Conservation (phyloP, 169 alveolate genomes). For the Eimeria tenella region DNA sequence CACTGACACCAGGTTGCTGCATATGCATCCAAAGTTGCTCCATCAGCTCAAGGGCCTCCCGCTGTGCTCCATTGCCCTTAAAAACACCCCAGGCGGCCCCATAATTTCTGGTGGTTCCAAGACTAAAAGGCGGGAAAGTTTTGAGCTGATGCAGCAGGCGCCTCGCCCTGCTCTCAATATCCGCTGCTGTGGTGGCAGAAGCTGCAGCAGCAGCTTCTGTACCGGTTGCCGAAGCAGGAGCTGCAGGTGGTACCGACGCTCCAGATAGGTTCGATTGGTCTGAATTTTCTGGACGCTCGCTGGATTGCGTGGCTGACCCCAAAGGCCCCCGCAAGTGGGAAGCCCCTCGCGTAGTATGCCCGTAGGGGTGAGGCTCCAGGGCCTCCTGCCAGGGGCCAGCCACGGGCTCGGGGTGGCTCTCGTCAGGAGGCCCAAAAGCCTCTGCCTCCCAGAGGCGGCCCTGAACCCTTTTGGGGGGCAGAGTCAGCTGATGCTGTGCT, state of each 20-base stretch:
- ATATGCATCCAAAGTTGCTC: background rate
- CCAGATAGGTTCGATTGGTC: background rate
- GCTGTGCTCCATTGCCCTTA: background rate
- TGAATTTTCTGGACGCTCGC: background rate
- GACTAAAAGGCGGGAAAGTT: background rate
- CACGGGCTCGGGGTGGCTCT: background rate
- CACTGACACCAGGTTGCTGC: slow-evolving; percentile 36
- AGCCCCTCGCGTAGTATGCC: background rate
- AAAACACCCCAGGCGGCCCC: background rate
- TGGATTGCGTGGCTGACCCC: background rate
- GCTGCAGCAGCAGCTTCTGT: slow-evolving; percentile 1
- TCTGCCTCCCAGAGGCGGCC: slow-evolving; percentile 7
- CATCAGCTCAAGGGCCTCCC: slow-evolving; percentile 25
- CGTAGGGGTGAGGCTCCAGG: background rate
- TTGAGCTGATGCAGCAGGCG: slow-evolving; percentile 29
- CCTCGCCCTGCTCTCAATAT: slow-evolving; percentile 21
- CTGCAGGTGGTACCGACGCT: slow-evolving; percentile 32
- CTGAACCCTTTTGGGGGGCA: slow-evolving; percentile 16
- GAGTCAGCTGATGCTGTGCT: background rate
- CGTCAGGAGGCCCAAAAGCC: background rate
- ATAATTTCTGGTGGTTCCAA: background rate
- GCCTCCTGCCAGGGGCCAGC: background rate
- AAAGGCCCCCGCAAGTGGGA: background rate
- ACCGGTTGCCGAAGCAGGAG: background rate
- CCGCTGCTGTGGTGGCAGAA: background rate